Evolutionary conservation across 257 asterid genomes (phyloP).

Genomic region (Pogostemon cablin): DNA sequence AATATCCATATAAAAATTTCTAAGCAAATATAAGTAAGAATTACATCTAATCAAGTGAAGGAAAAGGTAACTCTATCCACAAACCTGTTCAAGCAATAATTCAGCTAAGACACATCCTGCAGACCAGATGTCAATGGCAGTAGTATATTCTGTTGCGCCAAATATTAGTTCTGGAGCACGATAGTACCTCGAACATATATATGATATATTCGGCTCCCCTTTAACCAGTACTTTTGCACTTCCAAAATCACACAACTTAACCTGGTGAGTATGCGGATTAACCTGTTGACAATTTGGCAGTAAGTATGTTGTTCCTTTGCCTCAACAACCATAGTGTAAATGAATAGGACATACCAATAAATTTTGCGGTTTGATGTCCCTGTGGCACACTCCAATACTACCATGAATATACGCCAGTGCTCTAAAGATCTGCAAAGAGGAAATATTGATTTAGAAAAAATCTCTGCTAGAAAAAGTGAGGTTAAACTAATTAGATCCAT

Average conservation of each 20-base stretch:
- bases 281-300: conserved; percentile 49
- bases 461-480: not conserved
- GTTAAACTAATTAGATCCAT: conserved; percentile 7
- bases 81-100: conserved; percentile 58
- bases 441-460: not conserved
- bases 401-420: conserved; percentile 77
- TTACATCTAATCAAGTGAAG: conserved; percentile 4
- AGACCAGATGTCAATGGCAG: conserved; percentile 70
- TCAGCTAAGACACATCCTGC: conserved; percentile 67
- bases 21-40: conserved; percentile 22
- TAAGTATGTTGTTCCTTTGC: conserved; percentile 14
- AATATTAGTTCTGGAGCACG: conserved; percentile 67
- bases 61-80: not conserved
- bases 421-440: conserved; percentile 60
- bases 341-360: conserved; percentile 53
- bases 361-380: conserved; percentile 89
- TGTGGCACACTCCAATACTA: conserved; percentile 85
- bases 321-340: not conserved
- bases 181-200: conserved; percentile 63
- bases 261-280: conserved; percentile 91
- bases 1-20: conserved; percentile 24
- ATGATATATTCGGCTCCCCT: conserved; percentile 68
- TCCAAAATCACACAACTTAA: conserved; percentile 92
- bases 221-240: conserved; percentile 87
- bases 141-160: conserved; percentile 64